phyloP scores from a whole-genome alignment of 75 land plant genomes.

The Cupressus sempervirens region DNA sequence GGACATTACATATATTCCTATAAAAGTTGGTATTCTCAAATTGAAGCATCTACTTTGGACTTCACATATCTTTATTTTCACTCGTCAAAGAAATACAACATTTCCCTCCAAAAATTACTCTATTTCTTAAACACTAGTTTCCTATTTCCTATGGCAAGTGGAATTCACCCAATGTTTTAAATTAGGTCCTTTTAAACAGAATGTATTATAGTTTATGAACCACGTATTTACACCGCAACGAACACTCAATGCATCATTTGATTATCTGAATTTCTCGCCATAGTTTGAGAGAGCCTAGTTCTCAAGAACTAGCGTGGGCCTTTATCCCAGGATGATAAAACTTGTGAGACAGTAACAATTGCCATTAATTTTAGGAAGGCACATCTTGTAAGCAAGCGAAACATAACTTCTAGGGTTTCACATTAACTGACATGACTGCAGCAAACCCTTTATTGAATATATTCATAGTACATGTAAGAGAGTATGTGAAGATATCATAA shows the following conservation, averaged over 20 bases:
- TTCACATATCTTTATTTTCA: background rate
- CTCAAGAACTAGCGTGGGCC: background rate
- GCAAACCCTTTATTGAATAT: background rate
- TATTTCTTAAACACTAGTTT: background rate
- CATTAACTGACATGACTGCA: background rate
- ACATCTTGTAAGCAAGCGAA: background rate
- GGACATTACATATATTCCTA: too few relatives aligned
- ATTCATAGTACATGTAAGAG: background rate
- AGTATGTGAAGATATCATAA: background rate
- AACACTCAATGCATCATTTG: background rate
- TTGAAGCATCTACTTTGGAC: background rate
- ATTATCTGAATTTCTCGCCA: background rate
- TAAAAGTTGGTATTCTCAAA: background rate
- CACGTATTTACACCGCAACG: background rate
- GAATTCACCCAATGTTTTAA: background rate
- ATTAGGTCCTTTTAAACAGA: background rate
- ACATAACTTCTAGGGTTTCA: background rate
- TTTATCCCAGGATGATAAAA: background rate
- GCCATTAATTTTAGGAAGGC: background rate
- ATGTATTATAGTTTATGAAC: background rate
- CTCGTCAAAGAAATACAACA: background rate
- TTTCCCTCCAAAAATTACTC: background rate
- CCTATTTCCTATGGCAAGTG: background rate
- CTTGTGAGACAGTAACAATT: background rate
- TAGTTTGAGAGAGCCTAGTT: background rate